Percentiles rank a stretch among this genome's conserved stretches.
phyloP scores from a whole-genome alignment of 2,329 filamentous ascomycete genomes.

The Stagonosporopsis rhizophila region DNA sequence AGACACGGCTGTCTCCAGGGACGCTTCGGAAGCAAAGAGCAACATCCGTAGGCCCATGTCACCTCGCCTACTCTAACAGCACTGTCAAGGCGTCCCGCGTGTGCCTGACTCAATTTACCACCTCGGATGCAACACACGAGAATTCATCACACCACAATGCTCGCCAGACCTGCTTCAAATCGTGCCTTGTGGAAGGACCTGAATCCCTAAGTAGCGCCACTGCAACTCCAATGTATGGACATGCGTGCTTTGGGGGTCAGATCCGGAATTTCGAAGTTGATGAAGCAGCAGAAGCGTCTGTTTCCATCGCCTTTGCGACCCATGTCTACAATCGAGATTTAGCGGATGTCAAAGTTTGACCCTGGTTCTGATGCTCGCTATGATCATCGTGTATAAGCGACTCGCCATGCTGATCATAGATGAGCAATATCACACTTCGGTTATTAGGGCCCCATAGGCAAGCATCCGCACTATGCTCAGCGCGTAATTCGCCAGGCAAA shows the following conservation, averaged over 20 bases:
- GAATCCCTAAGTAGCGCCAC: background rate
- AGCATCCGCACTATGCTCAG: slow-evolving; percentile 2
- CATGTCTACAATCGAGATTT: background rate
- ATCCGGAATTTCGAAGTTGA: background rate
- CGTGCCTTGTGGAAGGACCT: background rate
- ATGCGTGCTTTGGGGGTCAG: background rate
- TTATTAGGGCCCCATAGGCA: slow-evolving; percentile 7
- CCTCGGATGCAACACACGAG: background rate
- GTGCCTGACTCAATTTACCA: slow-evolving; percentile 2
- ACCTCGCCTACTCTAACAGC: background rate
- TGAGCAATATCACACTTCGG: background rate
- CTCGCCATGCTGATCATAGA: slow-evolving; percentile 11
- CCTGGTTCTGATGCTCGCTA: background rate
- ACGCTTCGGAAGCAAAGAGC: slow-evolving; percentile 5
- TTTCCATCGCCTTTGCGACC: slow-evolving; percentile 4
- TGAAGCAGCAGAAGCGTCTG: slow-evolving; percentile 1
- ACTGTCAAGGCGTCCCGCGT: background rate
- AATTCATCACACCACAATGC: background rate
- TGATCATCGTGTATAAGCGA: background rate
- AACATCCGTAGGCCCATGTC: background rate
- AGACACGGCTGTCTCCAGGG: background rate
- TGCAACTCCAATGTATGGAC: background rate
- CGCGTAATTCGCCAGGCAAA: background rate
- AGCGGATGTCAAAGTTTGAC: background rate
- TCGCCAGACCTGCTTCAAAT: background rate